Evolutionary conservation across 305 asterid species (phyloP).

Genomic region (Solanum aculeatissimum): DNA sequence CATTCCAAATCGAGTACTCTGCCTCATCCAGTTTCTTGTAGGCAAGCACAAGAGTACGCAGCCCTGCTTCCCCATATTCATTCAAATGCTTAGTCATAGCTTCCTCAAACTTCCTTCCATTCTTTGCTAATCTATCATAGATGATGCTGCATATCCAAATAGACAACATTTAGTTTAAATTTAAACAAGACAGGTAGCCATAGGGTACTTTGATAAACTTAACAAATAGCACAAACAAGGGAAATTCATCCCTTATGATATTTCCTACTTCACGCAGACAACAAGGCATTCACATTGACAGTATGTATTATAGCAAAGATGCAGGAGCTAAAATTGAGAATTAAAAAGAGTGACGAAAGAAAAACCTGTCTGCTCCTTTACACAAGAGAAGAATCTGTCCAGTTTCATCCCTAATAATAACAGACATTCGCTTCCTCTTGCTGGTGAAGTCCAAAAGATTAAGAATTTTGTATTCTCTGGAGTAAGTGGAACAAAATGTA

Average conservation of each 20-base stretch:
- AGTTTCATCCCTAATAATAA: conserved; percentile 59
- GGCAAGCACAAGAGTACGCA: conserved; percentile 83
- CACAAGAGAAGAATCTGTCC: conserved; percentile 81
- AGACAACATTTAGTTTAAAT: neutral
- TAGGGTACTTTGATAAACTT: neutral
- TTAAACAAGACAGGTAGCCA: neutral
- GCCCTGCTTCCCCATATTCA: conserved; percentile 85
- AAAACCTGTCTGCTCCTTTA: conserved; percentile 96
- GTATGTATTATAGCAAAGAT: neutral
- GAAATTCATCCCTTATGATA: neutral
- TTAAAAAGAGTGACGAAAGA: neutral
- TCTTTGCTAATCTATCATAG: conserved; percentile 65
- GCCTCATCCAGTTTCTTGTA: conserved; percentile 64
- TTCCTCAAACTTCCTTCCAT: conserved; percentile 60
- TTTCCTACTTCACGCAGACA: neutral
- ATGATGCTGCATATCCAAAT: conserved; percentile 47
- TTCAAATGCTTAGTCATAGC: conserved; percentile 65
- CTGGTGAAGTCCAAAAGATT: conserved; percentile 85
- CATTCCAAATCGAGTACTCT: conserved; percentile 64
- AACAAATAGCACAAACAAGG: neutral
- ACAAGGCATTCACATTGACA: neutral
- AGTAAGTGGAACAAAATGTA: neutral
- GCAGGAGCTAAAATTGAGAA: neutral
- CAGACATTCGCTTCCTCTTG: conserved; percentile 95
- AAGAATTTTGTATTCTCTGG: conserved; percentile 82